Conservation (phyloP, 1,284 basidiomycete species). For the Wallemia mellicola region DNA sequence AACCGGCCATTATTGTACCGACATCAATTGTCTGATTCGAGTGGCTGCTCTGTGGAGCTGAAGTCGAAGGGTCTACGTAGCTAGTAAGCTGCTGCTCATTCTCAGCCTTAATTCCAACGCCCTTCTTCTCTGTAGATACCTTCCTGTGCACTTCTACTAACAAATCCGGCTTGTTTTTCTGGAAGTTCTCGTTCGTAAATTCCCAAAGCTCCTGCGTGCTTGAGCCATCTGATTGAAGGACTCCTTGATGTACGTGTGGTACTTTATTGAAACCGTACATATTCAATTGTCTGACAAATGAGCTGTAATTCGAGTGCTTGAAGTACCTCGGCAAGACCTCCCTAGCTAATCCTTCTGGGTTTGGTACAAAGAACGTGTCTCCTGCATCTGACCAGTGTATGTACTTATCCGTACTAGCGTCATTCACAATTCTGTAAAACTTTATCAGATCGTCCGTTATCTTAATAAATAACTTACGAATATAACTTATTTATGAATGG, state of each 20-base stretch:
- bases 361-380: constrained; percentile 73
- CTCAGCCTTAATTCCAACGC: background rate
- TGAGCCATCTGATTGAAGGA: constrained; percentile 33
- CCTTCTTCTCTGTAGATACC: background rate
- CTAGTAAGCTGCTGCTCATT: background rate
- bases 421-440: constrained; percentile 52
- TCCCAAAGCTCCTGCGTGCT: constrained; percentile 80
- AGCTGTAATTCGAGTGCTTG: constrained; percentile 82
- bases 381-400: constrained; percentile 73
- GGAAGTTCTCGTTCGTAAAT: constrained; percentile 70
- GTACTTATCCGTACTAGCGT: constrained; percentile 44
- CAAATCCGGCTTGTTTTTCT: constrained; percentile 62
- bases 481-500: background rate
- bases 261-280: constrained; percentile 96
- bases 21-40: no score
- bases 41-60: background rate
- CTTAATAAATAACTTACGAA: background rate
- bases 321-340: constrained; percentile 80
- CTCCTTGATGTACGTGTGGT: constrained; percentile 81
- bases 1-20: constrained; percentile 44
- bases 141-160: constrained; percentile 65
- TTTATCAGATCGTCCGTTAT: background rate
- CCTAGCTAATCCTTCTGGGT: constrained; percentile 70
- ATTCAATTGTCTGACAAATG: constrained; percentile 84
- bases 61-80: background rate